Evolutionary conservation across 2,329 filamentous ascomycete genomes (phyloP).

Genomic region (Cytospora piceae): DNA sequence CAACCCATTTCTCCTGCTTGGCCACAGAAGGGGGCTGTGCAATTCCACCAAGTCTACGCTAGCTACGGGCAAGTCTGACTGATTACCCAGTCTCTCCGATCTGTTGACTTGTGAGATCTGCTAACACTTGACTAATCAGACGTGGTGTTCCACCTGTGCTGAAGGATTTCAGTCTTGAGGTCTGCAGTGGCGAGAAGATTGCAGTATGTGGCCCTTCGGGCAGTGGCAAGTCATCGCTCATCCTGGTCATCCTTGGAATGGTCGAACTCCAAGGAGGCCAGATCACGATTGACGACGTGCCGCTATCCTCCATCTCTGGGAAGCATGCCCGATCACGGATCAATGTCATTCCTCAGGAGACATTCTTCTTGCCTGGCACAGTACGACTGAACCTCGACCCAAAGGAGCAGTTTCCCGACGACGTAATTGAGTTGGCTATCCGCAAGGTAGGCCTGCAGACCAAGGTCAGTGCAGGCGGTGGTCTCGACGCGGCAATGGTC

Average conservation of each 20-base stretch:
- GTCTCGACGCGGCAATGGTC: constrained; percentile 25
- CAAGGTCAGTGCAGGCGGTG: constrained; percentile 18
- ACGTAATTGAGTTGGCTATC: constrained; percentile 23
- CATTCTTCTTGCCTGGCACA: constrained; percentile 31
- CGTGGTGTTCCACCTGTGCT: too few relatives aligned
- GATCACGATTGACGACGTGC: constrained; percentile 34
- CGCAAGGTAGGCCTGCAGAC: constrained; percentile 28
- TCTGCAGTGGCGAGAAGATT: background rate
- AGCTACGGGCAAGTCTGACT: too few relatives aligned
- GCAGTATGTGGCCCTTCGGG: constrained; percentile 8
- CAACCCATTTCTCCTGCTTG: too few relatives aligned
- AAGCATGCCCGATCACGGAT: constrained; percentile 27
- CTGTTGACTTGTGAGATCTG: too few relatives aligned
- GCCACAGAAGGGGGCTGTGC: too few relatives aligned
- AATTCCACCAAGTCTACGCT: too few relatives aligned
- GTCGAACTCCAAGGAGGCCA: constrained; percentile 24
- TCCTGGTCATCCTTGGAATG: constrained; percentile 31
- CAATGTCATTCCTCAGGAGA: constrained; percentile 32
- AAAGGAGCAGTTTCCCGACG: constrained; percentile 14
- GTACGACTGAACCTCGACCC: constrained; percentile 33
- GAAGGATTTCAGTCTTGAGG: too few relatives aligned
- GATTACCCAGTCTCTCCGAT: too few relatives aligned
- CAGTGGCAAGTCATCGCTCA: constrained; percentile 31
- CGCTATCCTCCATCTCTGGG: constrained; percentile 54
- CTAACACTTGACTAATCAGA: too few relatives aligned